A percentile compares a stretch with the other conserved stretches of the same genome.
Conservation (phyloP, 352 stramenopile species). For the Phytophthora lateralis region DNA sequence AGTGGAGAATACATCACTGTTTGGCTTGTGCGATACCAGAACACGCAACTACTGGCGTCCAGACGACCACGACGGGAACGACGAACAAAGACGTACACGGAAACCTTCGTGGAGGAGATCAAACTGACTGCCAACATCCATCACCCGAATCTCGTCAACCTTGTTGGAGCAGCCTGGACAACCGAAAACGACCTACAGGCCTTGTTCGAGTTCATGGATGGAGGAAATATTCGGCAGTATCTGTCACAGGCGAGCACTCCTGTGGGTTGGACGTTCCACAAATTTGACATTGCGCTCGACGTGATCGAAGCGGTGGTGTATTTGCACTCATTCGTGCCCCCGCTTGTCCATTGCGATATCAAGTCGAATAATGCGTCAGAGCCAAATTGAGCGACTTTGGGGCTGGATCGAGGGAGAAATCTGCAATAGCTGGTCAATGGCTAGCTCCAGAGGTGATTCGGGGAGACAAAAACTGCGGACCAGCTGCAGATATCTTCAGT, state of each 20-base stretch:
- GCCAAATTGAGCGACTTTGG: conserved; percentile 41
- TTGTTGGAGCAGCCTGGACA: conserved; percentile 44
- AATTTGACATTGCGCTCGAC: conserved; percentile 41
- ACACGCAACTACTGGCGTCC: conserved; percentile 29
- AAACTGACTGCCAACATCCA: conserved; percentile 44
- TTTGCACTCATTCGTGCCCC: conserved; percentile 38
- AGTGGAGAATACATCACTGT: conserved; percentile 31
- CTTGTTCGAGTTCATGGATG: conserved; percentile 47
- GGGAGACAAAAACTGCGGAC: conserved; percentile 47
- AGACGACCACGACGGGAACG: conserved; percentile 28
- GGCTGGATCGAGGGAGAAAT: conserved; percentile 27
- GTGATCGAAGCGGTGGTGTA: conserved; percentile 46
- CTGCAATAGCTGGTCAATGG: conserved; percentile 52
- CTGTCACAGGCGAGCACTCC: conserved; percentile 7
- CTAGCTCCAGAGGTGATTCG: conserved; percentile 54
- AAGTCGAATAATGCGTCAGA: conserved; percentile 51
- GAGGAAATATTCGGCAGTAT: conserved; percentile 38
- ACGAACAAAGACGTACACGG: conserved; percentile 27
- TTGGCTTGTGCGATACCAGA: conserved; percentile 28
- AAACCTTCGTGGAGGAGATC: conserved; percentile 43
- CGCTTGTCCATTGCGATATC: conserved; percentile 58
- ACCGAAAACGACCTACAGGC: conserved; percentile 42
- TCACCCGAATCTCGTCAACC: conserved; percentile 45
- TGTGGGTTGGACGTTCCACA: conserved; percentile 20
- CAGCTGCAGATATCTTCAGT: conserved; percentile 58